phyloP scores from a whole-genome alignment of 176 grass and related monocot species.

The Canna indica region DNA sequence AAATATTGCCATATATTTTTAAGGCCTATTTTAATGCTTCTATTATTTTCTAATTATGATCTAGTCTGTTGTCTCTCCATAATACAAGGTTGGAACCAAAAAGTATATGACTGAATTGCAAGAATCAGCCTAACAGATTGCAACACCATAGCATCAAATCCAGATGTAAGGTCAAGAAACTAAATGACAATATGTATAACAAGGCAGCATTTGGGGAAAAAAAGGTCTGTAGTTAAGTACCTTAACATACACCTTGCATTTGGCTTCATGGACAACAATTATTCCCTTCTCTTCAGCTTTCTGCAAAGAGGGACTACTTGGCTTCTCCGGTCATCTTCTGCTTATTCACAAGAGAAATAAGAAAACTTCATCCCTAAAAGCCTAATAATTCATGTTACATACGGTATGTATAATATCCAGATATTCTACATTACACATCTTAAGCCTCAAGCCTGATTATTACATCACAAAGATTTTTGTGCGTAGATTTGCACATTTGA shows the following conservation, averaged over 20 bases:
- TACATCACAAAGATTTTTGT: no score
- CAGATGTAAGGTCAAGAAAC: background rate
- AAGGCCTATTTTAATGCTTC: no score
- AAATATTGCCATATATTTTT: no score
- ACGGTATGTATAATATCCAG: background rate
- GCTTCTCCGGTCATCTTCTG: constrained; percentile 56
- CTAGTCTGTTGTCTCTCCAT: background rate
- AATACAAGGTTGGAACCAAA: background rate
- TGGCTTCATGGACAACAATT: constrained; percentile 77
- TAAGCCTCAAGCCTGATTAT: background rate
- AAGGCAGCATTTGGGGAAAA: background rate
- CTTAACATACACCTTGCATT: constrained; percentile 98
- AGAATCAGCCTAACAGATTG: background rate
- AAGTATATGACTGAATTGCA: background rate
- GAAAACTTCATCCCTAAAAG: background rate
- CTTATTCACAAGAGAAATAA: constrained; percentile 21
- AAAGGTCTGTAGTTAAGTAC: constrained; percentile 29
- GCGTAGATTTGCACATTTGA: no score
- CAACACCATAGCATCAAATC: background rate
- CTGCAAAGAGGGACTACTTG: constrained; percentile 85
- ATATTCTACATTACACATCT: background rate
- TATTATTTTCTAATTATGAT: background rate
- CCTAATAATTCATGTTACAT: background rate
- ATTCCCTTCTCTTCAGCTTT: constrained; percentile 90
- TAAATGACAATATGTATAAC: background rate